Conservation (phyloP, 345 rosid species). For the rapeseed (Brassica napus) region DNA sequence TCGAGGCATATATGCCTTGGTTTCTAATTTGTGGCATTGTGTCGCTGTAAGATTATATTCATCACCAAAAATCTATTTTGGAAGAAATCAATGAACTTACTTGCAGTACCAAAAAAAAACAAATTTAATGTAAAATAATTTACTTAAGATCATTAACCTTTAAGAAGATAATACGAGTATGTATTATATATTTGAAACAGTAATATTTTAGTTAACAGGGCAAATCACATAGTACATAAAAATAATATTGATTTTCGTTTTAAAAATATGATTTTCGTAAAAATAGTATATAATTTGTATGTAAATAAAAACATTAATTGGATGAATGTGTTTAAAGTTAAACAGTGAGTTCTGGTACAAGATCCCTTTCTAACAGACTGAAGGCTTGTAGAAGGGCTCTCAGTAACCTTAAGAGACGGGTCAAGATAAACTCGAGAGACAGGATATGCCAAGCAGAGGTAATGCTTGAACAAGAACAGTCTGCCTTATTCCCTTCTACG, state of each 20-base stretch:
- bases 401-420: too few species aligned
- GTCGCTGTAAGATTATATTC: neutral
- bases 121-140: neutral
- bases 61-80: neutral
- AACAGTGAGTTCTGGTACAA: too few species aligned
- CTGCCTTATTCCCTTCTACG: too few species aligned
- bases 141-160: neutral
- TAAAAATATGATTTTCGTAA: neutral
- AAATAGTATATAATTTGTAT: neutral
- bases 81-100: neutral
- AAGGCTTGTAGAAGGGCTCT: too few species aligned
- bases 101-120: neutral
- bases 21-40: neutral
- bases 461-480: too few species aligned
- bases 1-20: neutral
- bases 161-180: neutral
- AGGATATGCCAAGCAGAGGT: too few species aligned
- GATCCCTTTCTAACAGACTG: too few species aligned
- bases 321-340: constrained; percentile 8
- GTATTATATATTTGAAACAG: neutral
- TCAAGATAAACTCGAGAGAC: too few species aligned
- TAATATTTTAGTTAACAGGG: neutral
- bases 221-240: neutral
- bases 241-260: neutral
- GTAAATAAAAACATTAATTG: neutral